Percentiles rank a stretch among this genome's conserved stretches.
Evolutionary conservation across 2,329 filamentous ascomycete genomes (phyloP).

Genomic region (Ustulina deusta): DNA sequence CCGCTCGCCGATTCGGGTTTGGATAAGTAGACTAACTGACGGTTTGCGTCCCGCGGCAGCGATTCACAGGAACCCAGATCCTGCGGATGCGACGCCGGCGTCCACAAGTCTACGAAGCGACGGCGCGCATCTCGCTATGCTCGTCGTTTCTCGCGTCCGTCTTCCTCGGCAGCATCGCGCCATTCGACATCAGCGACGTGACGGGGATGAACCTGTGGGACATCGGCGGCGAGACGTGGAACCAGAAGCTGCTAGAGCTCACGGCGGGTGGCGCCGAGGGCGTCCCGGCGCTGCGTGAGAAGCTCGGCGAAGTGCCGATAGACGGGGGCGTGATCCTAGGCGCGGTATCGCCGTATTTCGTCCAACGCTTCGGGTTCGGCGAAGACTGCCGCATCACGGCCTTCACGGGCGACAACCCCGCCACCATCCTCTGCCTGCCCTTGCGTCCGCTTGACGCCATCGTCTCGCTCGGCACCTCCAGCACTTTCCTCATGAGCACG

Average conservation of each 20-base stretch:
- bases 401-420: constrained; percentile 96
- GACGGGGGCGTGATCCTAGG: constrained; percentile 87
- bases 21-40: constrained; percentile 22
- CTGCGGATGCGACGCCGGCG: constrained; percentile 85
- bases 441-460: constrained; percentile 91
- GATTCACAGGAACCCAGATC: constrained; percentile 98
- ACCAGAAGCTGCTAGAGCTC: constrained; percentile 78
- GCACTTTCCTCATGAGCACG: constrained; percentile 97
- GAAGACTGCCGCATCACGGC: constrained; percentile 80
- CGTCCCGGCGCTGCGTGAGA: constrained; percentile 74
- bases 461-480: constrained; percentile 93
- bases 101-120: constrained; percentile 83
- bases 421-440: constrained; percentile 91
- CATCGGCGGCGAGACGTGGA: constrained; percentile 79
- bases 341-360: constrained; percentile 81
- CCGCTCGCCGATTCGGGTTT: not conserved
- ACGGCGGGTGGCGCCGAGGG: constrained; percentile 70
- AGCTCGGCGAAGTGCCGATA: constrained; percentile 82
- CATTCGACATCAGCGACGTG: constrained; percentile 93
- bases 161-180: constrained; percentile 85
- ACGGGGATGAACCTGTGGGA: constrained; percentile 99
- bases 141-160: constrained; percentile 95
- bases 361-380: constrained; percentile 80
- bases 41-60: constrained; percentile 60
- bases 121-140: constrained; percentile 88